These are phyloP conservation scores for Rugosomyces carneus DNA, from an alignment of 1,284 basidiomycete genomes.

Conservation along the genomic window DNA sequence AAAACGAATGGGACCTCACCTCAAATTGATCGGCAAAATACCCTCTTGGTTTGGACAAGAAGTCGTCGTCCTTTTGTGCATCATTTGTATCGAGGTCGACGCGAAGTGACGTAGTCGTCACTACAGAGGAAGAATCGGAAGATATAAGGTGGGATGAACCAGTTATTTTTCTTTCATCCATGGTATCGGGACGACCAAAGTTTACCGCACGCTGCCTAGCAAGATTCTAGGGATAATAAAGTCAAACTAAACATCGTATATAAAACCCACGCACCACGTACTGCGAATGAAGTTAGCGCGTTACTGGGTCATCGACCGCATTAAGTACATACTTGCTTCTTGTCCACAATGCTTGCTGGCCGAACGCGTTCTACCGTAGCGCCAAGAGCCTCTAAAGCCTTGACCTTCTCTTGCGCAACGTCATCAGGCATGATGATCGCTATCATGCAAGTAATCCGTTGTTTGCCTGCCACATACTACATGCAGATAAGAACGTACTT, in stretches of 20 bases:
- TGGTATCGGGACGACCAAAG: constrained; percentile 52
- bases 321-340: constrained; percentile 67
- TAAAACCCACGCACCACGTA: constrained; percentile 42
- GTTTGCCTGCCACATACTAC: not conserved
- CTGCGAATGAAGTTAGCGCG: constrained; percentile 23
- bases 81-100: constrained; percentile 34
- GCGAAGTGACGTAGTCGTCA: constrained; percentile 47
- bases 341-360: constrained; percentile 89
- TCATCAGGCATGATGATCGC: constrained; percentile 94
- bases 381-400: constrained; percentile 79
- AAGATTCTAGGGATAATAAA: constrained; percentile 57
- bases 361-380: constrained; percentile 83
- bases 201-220: constrained; percentile 70
- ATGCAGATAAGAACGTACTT: constrained; percentile 39
- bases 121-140: constrained; percentile 41
- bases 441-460: constrained; percentile 23
- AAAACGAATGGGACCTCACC: constrained; percentile 37
- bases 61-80: constrained; percentile 35
- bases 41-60: constrained; percentile 50
- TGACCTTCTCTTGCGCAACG: constrained; percentile 88
- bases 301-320: not conserved
- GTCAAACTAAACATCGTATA: not conserved
- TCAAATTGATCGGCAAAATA: constrained; percentile 97
- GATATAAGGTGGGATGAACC: constrained; percentile 24
- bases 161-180: constrained; percentile 22